Base-by-base conservation (phyloP, 75 land plant genomes). In the Cunninghamia lanceolata region DNA sequence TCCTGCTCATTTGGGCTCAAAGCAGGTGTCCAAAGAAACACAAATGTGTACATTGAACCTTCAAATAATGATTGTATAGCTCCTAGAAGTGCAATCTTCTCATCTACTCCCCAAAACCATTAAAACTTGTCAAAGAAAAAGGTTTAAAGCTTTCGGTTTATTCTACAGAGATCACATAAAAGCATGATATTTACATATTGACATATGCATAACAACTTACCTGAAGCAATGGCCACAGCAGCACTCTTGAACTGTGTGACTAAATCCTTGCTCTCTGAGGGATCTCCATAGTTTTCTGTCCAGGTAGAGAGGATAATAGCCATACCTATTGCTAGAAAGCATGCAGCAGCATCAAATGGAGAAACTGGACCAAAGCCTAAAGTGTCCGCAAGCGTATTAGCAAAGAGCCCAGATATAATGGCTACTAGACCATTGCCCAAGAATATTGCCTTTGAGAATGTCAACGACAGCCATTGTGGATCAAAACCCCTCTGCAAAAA, bases 41-140 rank as follows among this genome's bases (percentile, higher is more conserved):
- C 99, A 93, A 98, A 98, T 21, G 99, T 96, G 88, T 98, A 98
- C 99, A 98, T 98, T 45, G 99, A 96, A 63, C 99, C 99, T 86
- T 98, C 99, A 88, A 98, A 98, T 52, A 98, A 84, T 11, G 99
- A 98, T 88, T 98, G 99, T 30, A 98, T 98, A 43, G 99, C 99
- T 84, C 99, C 99, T 36, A 98, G 91, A 87, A 98, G 89, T 2
- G 99, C 99, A 89, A 98, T 98, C 82, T 96, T 98, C 82, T 98
- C 99, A 96, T 98, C 99, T 97, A 92, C 38, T 68, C 25, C 6
- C 59, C 78, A 16, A 83, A 81, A 30, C 30, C 30, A n/a, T 53
- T 25, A 84, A 35, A 11, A 45, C 32, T 43, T 80, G 82, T 87
- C 68, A 39, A 82, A 25, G 38, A 52, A 45, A 30, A 42, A 84